phyloP scores from a whole-genome alignment of 2,329 filamentous ascomycete genomes.

The Cladosporium oxysporum region DNA sequence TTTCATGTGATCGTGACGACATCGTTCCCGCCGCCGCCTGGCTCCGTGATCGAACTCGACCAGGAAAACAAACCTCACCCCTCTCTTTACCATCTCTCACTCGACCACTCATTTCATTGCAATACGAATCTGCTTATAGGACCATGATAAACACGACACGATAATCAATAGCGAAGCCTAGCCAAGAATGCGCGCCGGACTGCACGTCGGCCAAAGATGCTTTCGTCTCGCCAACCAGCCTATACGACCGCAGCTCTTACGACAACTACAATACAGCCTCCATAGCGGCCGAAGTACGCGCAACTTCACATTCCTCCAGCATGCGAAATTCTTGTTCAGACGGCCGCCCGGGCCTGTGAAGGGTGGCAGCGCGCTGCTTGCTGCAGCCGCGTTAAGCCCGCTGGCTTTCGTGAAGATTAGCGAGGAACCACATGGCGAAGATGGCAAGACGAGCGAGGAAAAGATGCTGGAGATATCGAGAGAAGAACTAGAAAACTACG shows the following conservation, averaged over 20 bases:
- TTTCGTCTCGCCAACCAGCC: constrained; percentile 25
- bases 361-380: constrained; percentile 39
- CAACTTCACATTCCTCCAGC: constrained; percentile 30
- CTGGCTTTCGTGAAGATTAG: constrained; percentile 61
- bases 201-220: constrained; percentile 30
- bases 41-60: constrained; percentile 13
- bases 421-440: constrained; percentile 47
- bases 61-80: constrained; percentile 7
- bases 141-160: constrained; percentile 5
- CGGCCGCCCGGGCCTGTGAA: constrained; percentile 39
- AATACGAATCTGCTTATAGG: not conserved
- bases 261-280: constrained; percentile 35
- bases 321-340: constrained; percentile 31
- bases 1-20: constrained; percentile 17
- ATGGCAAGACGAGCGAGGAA: constrained; percentile 70
- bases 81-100: not conserved
- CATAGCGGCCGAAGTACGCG: constrained; percentile 30
- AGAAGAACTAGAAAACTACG: constrained; percentile 70
- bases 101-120: not conserved
- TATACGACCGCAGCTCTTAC: constrained; percentile 33
- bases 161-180: not conserved
- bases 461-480: constrained; percentile 85
- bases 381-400: constrained; percentile 52
- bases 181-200: constrained; percentile 31
- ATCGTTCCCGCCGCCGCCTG: not conserved